Conservation (phyloP, 2,329 filamentous ascomycete genomes). For the Penicillium expansum region DNA sequence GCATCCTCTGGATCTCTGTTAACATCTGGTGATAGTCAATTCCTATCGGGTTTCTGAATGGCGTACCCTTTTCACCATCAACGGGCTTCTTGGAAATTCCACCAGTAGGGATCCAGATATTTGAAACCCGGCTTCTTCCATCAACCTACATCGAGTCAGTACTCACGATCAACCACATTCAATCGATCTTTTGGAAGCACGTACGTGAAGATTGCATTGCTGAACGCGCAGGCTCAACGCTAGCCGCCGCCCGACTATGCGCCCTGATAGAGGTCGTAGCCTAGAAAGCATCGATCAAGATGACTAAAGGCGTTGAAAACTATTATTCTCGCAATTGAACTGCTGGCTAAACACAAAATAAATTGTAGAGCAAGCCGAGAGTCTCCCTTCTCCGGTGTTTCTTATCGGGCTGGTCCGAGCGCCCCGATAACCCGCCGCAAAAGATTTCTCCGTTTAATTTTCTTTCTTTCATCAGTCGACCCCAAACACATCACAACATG, state of each 20-base stretch:
- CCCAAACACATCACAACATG: conserved; percentile 29
- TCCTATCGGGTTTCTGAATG: conserved; percentile 23
- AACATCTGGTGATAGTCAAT: conserved; percentile 39
- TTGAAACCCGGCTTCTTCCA: conserved; percentile 63
- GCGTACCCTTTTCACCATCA: conserved; percentile 46
- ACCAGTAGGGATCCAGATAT: conserved; percentile 75
- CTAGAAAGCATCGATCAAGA: conserved; percentile 27
- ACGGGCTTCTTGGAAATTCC: conserved; percentile 58
- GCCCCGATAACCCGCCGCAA: conserved; percentile 26
- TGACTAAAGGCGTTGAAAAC: conserved; percentile 1
- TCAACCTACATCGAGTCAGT: conserved; percentile 47
- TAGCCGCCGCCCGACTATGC: conserved; percentile 19
- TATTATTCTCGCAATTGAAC: not conserved
- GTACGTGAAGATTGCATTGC: conserved; percentile 42
- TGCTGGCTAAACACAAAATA: not conserved
- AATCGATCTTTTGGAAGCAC: conserved; percentile 5
- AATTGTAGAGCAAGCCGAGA: conserved; percentile 11
- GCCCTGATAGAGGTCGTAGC: conserved; percentile 25
- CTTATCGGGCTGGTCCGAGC: conserved; percentile 29
- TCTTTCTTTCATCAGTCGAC: conserved; percentile 18
- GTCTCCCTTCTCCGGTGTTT: conserved; percentile 12
- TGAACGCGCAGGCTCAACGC: conserved; percentile 18
- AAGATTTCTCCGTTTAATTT: conserved; percentile 29
- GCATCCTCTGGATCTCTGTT: conserved; percentile 50
- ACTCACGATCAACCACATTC: conserved; percentile 1